Evolutionary conservation across 169 alveolate genomes (phyloP), one percentile per base, ranked within the genome.

Genomic region (Toxoplasma gondii): DNA sequence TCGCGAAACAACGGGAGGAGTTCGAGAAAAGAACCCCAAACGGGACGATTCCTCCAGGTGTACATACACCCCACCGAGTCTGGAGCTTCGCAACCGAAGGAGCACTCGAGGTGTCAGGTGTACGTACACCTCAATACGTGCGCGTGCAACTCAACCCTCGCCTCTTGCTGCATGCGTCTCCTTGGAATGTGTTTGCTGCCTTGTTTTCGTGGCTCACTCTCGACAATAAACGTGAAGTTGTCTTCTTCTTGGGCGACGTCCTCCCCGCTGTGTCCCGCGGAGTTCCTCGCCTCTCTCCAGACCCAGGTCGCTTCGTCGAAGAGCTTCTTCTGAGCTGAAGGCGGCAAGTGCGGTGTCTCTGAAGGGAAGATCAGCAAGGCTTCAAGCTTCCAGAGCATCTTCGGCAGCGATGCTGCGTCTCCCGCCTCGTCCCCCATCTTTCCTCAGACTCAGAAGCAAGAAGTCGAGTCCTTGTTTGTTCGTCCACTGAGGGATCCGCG

Each of bases 291-390:
- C n/a, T 10, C 43, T 38, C 86, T n/a, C 86, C 86, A 78, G 9
- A 45, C 86, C 7, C n/a, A 19, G 2, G 24, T 1, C 39, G n/a
- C 44, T 31, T 78, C 86, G 86, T 78, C 86, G 39, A 78, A 36
- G 27, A 78, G 44, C 43, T n/a, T 17, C 49, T 38, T n/a, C n/a
- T 38, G 86, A 17, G 49, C 45, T 12, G 86, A n/a, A 4, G 86
- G 45, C 39, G 86, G 39, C 49, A 78, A 45, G 22, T 38, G 86
- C 86, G 49, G 86, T n/a, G 86, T 78, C 86, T 78, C 86, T 10
- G 86, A 17, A n/a, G n/a, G 1, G 44, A 17, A 78, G 39, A 78
- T 19, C 44, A 78, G 44, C 27, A 10, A n/a, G 86, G 86, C 86
- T 27, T 78, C 86, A 12, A 78, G 86, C 86, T n/a, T n/a, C 86